Conservation (phyloP, 129 eudicot species). For the Flaveria robusta region DNA sequence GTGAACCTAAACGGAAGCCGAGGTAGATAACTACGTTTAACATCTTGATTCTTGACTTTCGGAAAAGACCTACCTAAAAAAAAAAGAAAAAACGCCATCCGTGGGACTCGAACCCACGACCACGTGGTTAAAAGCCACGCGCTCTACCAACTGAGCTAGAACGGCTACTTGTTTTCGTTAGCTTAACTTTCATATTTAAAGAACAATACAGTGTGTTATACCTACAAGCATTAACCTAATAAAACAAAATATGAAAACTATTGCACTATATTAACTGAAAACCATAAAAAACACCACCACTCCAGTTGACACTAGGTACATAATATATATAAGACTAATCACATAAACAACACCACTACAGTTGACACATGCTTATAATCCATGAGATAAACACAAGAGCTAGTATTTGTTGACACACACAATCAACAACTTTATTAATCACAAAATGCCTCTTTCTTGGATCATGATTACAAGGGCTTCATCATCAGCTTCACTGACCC, state of each 20-base stretch:
- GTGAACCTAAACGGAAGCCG: no score
- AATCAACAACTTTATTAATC: conserved; percentile 24
- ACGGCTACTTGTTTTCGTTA: conserved; percentile 20
- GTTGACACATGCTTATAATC: no score
- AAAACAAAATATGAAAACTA: no score
- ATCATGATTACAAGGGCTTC: background rate
- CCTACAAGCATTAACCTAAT: no score
- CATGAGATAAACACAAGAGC: background rate
- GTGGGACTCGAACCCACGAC: conserved; percentile 99
- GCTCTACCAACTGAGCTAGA: conserved; percentile 96
- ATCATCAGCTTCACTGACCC: conserved; percentile 37
- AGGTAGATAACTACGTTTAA: no score
- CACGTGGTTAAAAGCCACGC: conserved; percentile 99
- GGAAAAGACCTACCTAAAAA: no score
- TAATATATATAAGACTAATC: background rate
- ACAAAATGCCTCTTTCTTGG: background rate
- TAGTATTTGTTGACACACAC: conserved; percentile 13
- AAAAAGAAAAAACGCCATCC: conserved; percentile 28
- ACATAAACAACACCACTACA: no score
- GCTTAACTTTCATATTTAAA: no score
- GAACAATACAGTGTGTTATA: no score
- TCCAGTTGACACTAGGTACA: background rate
- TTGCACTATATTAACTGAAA: background rate
- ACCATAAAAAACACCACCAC: no score
- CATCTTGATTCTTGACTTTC: no score